phyloP scores from a whole-genome alignment of 1,139 yeast species.

The Waltiozyma sp. region DNA sequence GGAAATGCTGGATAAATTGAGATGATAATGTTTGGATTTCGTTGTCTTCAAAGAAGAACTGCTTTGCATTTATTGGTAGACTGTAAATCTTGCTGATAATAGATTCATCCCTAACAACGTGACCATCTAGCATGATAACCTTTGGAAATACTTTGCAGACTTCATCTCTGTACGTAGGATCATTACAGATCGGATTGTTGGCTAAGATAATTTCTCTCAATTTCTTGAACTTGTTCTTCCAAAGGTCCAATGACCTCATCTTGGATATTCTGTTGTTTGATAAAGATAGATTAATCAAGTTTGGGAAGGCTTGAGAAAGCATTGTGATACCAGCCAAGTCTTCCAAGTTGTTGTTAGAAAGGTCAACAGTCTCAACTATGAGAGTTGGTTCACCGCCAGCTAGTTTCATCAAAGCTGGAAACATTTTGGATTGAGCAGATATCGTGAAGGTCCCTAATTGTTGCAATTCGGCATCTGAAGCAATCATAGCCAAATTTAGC shows the following conservation, averaged over 20 bases:
- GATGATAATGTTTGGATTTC: conserved; percentile 63
- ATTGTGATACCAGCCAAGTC: conserved; percentile 58
- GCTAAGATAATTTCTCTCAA: conserved; percentile 66
- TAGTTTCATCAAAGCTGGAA: conserved; percentile 83
- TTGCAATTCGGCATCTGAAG: conserved; percentile 51
- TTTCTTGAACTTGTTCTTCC: conserved; percentile 66
- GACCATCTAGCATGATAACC: conserved; percentile 69
- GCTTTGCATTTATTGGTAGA: conserved; percentile 39
- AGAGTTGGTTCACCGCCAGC: conserved; percentile 37
- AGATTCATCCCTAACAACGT: conserved; percentile 61
- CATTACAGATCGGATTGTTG: conserved; percentile 64
- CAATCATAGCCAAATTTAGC: conserved; percentile 61
- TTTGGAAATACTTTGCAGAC: conserved; percentile 68
- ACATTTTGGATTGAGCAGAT: conserved; percentile 61
- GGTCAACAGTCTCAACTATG: conserved; percentile 62
- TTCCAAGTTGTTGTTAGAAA: conserved; percentile 56
- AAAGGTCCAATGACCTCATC: conserved; percentile 52
- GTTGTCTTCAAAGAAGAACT: conserved; percentile 73
- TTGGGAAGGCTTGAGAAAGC: conserved; percentile 66
- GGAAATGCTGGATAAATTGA: conserved; percentile 62
- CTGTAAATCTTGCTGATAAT: conserved; percentile 40
- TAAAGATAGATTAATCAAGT: conserved; percentile 65
- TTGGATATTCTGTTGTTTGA: conserved; percentile 60
- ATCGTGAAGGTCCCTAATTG: conserved; percentile 57
- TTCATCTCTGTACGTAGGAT: conserved; percentile 46